Evolutionary conservation across 1,284 basidiomycete species (phyloP).

Genomic region (Wallemia mellicola): DNA sequence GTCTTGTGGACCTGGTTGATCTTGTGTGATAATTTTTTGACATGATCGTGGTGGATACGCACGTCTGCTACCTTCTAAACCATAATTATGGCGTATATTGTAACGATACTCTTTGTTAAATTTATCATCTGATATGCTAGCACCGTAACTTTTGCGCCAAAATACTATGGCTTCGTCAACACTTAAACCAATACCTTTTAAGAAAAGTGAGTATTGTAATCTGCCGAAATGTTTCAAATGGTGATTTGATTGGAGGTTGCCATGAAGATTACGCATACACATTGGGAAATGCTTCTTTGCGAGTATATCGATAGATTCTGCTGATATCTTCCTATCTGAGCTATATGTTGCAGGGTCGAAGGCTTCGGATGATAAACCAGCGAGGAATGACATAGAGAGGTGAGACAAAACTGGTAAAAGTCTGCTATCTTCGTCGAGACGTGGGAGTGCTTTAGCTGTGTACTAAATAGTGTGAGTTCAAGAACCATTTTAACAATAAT

Average conservation of each 20-base stretch:
- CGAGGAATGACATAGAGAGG: conserved; percentile 74
- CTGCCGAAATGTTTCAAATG: conserved; percentile 84
- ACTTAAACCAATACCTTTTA: conserved; percentile 80
- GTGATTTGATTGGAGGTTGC: conserved; percentile 39
- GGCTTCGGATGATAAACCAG: conserved; percentile 66
- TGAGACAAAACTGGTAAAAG: conserved; percentile 72
- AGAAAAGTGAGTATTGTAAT: conserved; percentile 71
- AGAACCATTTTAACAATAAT: conserved; percentile 1
- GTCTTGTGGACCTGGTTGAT: conserved; percentile 41
- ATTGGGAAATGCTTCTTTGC: conserved; percentile 71
- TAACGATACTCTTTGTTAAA: conserved; percentile 97
- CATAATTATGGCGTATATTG: conserved; percentile 86
- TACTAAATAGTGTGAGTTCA: conserved; percentile 20
- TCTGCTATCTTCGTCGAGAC: conserved; percentile 85
- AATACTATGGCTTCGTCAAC: conserved; percentile 83
- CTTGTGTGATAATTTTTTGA: conserved; percentile 51
- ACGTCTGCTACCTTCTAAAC: conserved; percentile 70
- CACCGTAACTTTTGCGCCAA: conserved; percentile 62
- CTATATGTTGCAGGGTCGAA: conserved; percentile 19
- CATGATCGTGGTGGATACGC: conserved; percentile 81
- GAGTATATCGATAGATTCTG: conserved; percentile 76
- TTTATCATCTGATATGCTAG: conserved; percentile 55
- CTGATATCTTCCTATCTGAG: conserved; percentile 33
- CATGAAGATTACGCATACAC: conserved; percentile 81
- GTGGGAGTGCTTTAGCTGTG: conserved; percentile 62